phyloP scores from a whole-genome alignment of 768 basidiomycete species.

The Leccinum sublutescens region DNA sequence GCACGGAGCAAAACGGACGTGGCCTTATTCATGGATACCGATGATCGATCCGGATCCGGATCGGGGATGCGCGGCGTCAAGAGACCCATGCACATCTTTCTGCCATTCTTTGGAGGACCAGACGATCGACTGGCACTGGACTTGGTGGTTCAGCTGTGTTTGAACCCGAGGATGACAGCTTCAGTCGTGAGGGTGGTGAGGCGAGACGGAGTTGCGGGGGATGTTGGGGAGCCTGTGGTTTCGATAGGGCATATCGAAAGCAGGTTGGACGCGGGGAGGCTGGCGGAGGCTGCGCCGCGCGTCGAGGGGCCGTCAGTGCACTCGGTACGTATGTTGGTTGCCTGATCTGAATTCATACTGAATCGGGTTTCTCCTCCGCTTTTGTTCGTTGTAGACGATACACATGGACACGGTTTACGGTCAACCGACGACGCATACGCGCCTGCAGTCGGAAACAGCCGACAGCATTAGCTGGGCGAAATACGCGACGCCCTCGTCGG shows the following conservation, averaged over 20 bases:
- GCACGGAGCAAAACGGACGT: constrained; percentile 69
- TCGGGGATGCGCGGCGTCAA: constrained; percentile 7
- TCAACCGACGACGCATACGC: constrained; percentile 57
- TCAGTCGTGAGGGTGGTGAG: constrained; percentile 70
- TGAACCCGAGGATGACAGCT: constrained; percentile 63
- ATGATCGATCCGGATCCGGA: constrained; percentile 29
- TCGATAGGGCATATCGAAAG: constrained; percentile 25
- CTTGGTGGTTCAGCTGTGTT: constrained; percentile 81
- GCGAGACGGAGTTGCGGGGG: constrained; percentile 34
- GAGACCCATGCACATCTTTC: constrained; percentile 62
- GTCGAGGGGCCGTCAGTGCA: neutral
- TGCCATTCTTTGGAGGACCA: constrained; percentile 93
- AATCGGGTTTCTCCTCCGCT: neutral
- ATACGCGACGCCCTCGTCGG: constrained; percentile 41
- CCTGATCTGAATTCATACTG: neutral
- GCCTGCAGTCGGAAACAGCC: constrained; percentile 78
- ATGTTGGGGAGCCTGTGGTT: constrained; percentile 4
- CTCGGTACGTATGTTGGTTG: constrained; percentile 9
- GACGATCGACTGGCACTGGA: constrained; percentile 88
- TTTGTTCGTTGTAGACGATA: constrained; percentile 18
- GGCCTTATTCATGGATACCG: constrained; percentile 78
- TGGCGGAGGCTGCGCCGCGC: neutral
- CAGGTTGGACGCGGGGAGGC: neutral
- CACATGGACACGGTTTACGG: constrained; percentile 74
- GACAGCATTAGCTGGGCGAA: constrained; percentile 75